Percentiles rank a stretch among this genome's conserved stretches.
These are phyloP conservation scores for Citrus sp. DNA, from an alignment of 345 rosid species.

Conservation along the genomic window DNA sequence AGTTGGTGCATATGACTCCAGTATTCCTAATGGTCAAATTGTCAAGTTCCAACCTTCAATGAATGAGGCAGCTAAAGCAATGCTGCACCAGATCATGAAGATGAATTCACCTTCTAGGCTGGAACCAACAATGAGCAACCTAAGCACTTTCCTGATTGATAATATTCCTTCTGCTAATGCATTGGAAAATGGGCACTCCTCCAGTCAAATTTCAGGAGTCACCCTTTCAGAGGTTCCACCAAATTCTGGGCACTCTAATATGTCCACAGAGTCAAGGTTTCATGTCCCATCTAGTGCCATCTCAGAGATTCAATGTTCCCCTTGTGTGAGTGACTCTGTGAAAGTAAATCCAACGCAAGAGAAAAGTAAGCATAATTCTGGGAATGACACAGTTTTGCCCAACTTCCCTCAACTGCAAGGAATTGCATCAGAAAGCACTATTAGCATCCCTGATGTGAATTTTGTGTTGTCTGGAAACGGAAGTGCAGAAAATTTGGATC, in stretches of 20 bases:
- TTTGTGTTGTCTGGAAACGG: slow-evolving; percentile 37
- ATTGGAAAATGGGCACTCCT: slow-evolving; percentile 34
- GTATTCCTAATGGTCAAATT: slow-evolving; percentile 55
- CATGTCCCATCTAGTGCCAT: slow-evolving; percentile 22
- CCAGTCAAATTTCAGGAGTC: slow-evolving; percentile 35
- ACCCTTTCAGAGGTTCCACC: slow-evolving; percentile 47
- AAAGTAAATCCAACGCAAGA: slow-evolving; percentile 17
- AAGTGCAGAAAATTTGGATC: slow-evolving; percentile 43
- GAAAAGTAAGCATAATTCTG: slow-evolving; percentile 9
- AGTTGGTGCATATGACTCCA: slow-evolving; percentile 23
- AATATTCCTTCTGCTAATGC: slow-evolving; percentile 35
- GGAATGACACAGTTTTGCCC: slow-evolving; percentile 27
- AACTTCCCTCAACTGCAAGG: slow-evolving; percentile 32
- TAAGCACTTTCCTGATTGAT: slow-evolving; percentile 42
- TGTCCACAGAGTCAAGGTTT: slow-evolving; percentile 28
- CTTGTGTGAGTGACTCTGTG: slow-evolving; percentile 14
- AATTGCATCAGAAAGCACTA: slow-evolving; percentile 32
- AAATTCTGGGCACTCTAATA: slow-evolving; percentile 31
- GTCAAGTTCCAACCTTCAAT: slow-evolving; percentile 66
- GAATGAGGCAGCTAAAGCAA: slow-evolving; percentile 66
- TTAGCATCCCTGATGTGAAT: slow-evolving; percentile 38
- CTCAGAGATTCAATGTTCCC: slow-evolving; percentile 29
- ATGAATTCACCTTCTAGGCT: slow-evolving; percentile 41
- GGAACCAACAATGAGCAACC: slow-evolving; percentile 42
- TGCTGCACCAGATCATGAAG: slow-evolving; percentile 62